These are phyloP conservation scores for Leishmania arabica DNA, from an alignment of 208 protist genomes.

Conservation along the genomic window DNA sequence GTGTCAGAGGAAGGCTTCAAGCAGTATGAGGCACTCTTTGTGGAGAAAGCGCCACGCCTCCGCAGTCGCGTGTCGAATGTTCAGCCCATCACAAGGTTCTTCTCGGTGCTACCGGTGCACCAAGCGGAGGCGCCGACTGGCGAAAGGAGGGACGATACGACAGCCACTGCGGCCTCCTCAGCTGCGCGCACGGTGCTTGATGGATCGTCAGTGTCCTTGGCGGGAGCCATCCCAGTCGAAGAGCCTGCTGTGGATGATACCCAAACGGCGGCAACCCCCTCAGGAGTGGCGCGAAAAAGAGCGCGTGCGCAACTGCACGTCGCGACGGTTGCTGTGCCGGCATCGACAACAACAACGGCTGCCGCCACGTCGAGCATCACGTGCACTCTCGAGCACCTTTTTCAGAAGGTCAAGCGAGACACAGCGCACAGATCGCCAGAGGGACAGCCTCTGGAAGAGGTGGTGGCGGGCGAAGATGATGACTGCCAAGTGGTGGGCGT, in stretches of 20 bases:
- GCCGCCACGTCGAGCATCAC: background rate
- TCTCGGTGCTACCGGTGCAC: constrained; percentile 15
- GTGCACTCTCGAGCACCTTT: background rate
- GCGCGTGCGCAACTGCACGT: background rate
- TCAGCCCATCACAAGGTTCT: constrained; percentile 72
- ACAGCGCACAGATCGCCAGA: background rate
- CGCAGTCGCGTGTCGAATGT: constrained; percentile 46
- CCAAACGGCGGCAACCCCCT: no score
- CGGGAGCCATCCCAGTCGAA: background rate
- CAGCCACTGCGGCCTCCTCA: background rate
- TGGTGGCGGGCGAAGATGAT: constrained; percentile 23
- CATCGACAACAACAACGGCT: background rate
- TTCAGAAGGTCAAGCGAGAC: background rate
- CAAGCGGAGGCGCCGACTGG: background rate
- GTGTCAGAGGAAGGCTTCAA: constrained; percentile 75
- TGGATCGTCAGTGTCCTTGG: background rate
- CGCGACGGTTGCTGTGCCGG: background rate
- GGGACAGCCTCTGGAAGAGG: background rate
- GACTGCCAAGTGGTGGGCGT: constrained; percentile 34
- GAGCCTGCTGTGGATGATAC: background rate
- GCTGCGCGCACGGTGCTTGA: background rate
- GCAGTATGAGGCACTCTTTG: constrained; percentile 70
- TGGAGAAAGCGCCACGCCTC: constrained; percentile 64
- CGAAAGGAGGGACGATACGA: background rate
- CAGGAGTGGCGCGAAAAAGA: background rate